Evolutionary conservation across 768 basidiomycete genomes (phyloP).

Genomic region (Cystofilobasidium ferigula): DNA sequence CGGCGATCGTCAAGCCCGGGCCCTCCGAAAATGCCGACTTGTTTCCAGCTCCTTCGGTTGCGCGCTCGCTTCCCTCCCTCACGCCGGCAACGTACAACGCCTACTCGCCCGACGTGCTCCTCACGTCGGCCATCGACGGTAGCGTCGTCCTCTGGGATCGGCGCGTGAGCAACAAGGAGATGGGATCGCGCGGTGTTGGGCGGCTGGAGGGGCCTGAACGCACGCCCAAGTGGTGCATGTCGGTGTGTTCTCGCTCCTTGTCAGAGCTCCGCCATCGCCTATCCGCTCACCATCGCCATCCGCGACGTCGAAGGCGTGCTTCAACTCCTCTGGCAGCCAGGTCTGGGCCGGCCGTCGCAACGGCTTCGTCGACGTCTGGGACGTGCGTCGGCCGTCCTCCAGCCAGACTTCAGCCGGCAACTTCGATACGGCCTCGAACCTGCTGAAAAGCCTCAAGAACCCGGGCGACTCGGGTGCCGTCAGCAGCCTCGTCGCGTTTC

Average conservation of each 20-base stretch:
- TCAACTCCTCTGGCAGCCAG: slow-evolving; percentile 78
- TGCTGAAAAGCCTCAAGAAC: slow-evolving; percentile 72
- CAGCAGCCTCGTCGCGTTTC: slow-evolving; percentile 80
- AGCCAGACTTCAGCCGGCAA: slow-evolving; percentile 42
- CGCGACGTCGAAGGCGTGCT: slow-evolving; percentile 60
- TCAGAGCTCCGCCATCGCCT: neutral
- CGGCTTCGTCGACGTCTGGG: slow-evolving; percentile 86
- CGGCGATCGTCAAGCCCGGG: slow-evolving; percentile 28
- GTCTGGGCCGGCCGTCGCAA: slow-evolving; percentile 85
- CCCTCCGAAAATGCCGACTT: slow-evolving; percentile 15
- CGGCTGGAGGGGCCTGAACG: slow-evolving; percentile 80
- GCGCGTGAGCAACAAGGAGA: slow-evolving; percentile 45
- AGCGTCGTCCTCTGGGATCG: slow-evolving; percentile 87
- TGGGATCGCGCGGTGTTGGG: slow-evolving; percentile 60
- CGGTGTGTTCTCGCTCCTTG: slow-evolving; percentile 48
- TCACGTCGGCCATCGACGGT: slow-evolving; percentile 86
- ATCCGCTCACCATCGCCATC: slow-evolving; percentile 1
- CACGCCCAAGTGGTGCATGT: slow-evolving; percentile 90
- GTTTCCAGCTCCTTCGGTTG: slow-evolving; percentile 4
- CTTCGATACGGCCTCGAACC: slow-evolving; percentile 49
- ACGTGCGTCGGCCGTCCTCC: slow-evolving; percentile 65
- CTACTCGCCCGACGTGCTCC: slow-evolving; percentile 68
- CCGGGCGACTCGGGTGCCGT: slow-evolving; percentile 82
- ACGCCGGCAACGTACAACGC: slow-evolving; percentile 50
- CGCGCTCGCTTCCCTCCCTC: slow-evolving; percentile 46